Evolutionary conservation across 1,139 yeast genomes (phyloP).

Genomic region (Blastobotrys malaysiensis): DNA sequence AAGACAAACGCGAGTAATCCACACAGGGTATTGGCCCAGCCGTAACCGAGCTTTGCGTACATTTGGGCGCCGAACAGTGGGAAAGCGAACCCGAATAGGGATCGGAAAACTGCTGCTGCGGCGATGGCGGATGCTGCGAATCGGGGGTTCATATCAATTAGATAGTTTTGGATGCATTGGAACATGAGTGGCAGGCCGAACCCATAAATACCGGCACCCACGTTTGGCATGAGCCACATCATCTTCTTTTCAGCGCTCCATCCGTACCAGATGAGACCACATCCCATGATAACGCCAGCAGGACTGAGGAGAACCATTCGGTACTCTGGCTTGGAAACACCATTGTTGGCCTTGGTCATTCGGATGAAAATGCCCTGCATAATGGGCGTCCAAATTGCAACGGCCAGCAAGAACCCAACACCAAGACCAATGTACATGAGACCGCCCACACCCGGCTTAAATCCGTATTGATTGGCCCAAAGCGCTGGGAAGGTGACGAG

Average conservation of each 20-base stretch:
- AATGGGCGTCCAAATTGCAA: slow-evolving; percentile 40
- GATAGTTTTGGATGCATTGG: slow-evolving; percentile 54
- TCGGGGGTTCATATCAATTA: slow-evolving; percentile 61
- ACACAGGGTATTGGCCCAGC: slow-evolving; percentile 63
- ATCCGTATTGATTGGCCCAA: slow-evolving; percentile 45
- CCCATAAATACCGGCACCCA: slow-evolving; percentile 53
- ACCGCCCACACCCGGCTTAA: slow-evolving; percentile 47
- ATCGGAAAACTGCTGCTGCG: slow-evolving; percentile 58
- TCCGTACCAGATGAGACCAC: slow-evolving; percentile 57
- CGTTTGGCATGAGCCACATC: slow-evolving; percentile 51
- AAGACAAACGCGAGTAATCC: slow-evolving; percentile 50
- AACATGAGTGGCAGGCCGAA: slow-evolving; percentile 54
- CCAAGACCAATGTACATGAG: slow-evolving; percentile 54
- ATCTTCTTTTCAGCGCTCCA: slow-evolving; percentile 51
- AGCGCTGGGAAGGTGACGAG: slow-evolving; percentile 54
- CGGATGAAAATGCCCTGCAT: slow-evolving; percentile 39
- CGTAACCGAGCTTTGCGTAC: slow-evolving; percentile 42
- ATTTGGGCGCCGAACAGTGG: slow-evolving; percentile 33
- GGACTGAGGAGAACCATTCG: slow-evolving; percentile 42
- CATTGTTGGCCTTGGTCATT: slow-evolving; percentile 41
- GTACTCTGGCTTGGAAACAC: slow-evolving; percentile 52
- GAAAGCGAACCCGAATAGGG: slow-evolving; percentile 52
- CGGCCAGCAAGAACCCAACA: slow-evolving; percentile 46
- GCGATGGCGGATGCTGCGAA: slow-evolving; percentile 55
- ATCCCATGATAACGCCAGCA: slow-evolving; percentile 45